phyloP scores from a whole-genome alignment of 176 grass and related monocot species.

The Coix lacrymajobi region DNA sequence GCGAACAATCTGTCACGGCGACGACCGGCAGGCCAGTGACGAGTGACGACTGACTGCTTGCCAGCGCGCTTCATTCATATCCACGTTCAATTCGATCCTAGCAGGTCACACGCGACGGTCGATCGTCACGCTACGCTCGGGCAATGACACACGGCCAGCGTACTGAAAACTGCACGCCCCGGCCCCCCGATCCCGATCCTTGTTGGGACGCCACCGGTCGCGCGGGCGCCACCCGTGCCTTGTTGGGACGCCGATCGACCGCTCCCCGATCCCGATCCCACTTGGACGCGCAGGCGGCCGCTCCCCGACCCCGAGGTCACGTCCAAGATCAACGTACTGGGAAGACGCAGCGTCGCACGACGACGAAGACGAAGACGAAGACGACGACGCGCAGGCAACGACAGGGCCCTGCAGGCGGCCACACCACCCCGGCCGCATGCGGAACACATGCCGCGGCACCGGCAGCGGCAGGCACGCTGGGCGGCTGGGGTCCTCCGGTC shows the following conservation, averaged over 20 bases:
- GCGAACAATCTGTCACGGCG: not conserved
- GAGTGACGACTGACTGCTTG: not conserved
- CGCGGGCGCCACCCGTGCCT: too few species aligned
- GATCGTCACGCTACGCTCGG: not conserved
- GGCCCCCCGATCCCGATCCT: too few species aligned
- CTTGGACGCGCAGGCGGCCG: too few species aligned
- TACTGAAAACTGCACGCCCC: not conserved
- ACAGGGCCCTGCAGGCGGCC: not conserved
- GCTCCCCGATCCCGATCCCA: too few species aligned
- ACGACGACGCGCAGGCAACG: not conserved
- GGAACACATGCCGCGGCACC: conserved; percentile 1
- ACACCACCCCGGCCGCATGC: not conserved
- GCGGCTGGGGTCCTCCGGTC: not conserved
- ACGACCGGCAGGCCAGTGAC: not conserved
- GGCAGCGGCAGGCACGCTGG: not conserved
- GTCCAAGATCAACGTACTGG: too few species aligned
- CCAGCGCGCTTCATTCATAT: not conserved
- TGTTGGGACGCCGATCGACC: too few species aligned
- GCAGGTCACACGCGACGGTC: not conserved
- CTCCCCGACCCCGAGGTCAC: too few species aligned
- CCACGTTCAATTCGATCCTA: not conserved
- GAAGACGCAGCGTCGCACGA: too few species aligned
- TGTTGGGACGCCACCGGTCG: too few species aligned
- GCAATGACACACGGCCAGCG: not conserved
- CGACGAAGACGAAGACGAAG: too few species aligned